These are phyloP conservation scores for Fraxinus pennsylvanica DNA, from an alignment of 257 asterid genomes.

Conservation along the genomic window DNA sequence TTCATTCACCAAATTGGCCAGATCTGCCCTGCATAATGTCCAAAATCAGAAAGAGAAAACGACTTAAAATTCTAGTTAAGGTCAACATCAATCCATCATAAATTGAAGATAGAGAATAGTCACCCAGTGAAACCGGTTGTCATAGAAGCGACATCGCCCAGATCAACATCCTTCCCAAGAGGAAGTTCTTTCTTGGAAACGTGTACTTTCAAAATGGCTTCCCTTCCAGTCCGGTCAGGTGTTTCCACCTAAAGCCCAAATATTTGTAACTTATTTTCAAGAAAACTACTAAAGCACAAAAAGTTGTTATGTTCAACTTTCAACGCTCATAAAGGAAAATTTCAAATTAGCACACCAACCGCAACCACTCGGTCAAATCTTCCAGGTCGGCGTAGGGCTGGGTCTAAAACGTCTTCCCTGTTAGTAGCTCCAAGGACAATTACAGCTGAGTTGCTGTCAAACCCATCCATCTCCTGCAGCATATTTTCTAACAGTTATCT, in stretches of 20 bases:
- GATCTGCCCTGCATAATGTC: conserved; percentile 82
- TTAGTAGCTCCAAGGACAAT: conserved; percentile 99
- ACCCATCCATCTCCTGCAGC: conserved; percentile 99
- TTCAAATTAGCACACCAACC: conserved; percentile 45
- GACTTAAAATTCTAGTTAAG: conserved; percentile 10
- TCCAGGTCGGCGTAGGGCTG: conserved; percentile 99
- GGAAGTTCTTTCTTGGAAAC: conserved; percentile 93
- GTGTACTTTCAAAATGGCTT: conserved; percentile 90
- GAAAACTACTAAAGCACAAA: conserved; percentile 13
- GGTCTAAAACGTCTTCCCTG: conserved; percentile 95
- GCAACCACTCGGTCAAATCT: conserved; percentile 96
- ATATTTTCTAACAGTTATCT: conserved; percentile 30
- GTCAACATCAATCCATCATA: conserved; percentile 21
- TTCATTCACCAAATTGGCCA: conserved; percentile 97
- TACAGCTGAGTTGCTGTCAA: conserved; percentile 97
- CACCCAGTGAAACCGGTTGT: conserved; percentile 99
- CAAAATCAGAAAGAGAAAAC: conserved; percentile 23
- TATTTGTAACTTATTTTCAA: conserved; percentile 17
- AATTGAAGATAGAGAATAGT: conserved; percentile 22
- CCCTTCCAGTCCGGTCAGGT: conserved; percentile 95
- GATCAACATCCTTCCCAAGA: conserved; percentile 72
- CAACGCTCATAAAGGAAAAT: conserved; percentile 18
- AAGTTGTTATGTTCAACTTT: neutral
- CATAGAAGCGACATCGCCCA: conserved; percentile 86
- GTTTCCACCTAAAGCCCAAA: conserved; percentile 79